These are phyloP conservation scores for Medicago lupulina DNA, from an alignment of 306 rosid species.

Conservation along the genomic window DNA sequence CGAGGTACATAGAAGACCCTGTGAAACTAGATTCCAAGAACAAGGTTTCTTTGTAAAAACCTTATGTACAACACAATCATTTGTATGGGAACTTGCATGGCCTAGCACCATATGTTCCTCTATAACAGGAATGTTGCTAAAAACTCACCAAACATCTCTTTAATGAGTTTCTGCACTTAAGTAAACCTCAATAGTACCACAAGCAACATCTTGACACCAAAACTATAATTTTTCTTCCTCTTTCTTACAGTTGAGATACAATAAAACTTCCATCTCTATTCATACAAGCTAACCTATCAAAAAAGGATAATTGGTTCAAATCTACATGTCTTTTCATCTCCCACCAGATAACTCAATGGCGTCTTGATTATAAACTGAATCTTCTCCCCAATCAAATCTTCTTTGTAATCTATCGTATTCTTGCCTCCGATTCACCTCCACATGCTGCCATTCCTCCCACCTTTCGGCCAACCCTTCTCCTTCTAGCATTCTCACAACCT, in stretches of 20 bases:
- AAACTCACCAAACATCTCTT: slow-evolving; percentile 23
- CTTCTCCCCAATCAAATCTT: slow-evolving; percentile 99
- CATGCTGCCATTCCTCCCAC: slow-evolving; percentile 98
- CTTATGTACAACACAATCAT: not conserved
- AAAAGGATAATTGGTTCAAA: slow-evolving; percentile 38
- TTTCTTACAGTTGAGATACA: slow-evolving; percentile 43
- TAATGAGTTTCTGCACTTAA: not conserved
- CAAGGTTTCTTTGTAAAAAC: slow-evolving; percentile 4
- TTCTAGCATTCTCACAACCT: slow-evolving; percentile 97
- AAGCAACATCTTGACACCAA: slow-evolving; percentile 24
- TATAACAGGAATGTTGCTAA: slow-evolving; percentile 10
- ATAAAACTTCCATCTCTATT: slow-evolving; percentile 15
- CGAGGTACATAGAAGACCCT: not conserved
- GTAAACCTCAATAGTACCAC: not conserved
- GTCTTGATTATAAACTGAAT: slow-evolving; percentile 85
- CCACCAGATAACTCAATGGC: slow-evolving; percentile 96
- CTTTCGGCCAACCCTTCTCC: slow-evolving; percentile 99
- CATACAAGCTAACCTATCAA: slow-evolving; percentile 49
- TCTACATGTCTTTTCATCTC: slow-evolving; percentile 55
- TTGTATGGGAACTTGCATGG: not conserved
- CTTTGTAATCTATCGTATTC: slow-evolving; percentile 89
- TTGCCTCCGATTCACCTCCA: slow-evolving; percentile 87
- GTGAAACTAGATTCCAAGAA: slow-evolving; percentile 5
- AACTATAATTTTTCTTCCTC: slow-evolving; percentile 1
- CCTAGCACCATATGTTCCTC: not conserved